Evolutionary conservation across 768 basidiomycete species (phyloP).

Genomic region (Kondoa malvinella): DNA sequence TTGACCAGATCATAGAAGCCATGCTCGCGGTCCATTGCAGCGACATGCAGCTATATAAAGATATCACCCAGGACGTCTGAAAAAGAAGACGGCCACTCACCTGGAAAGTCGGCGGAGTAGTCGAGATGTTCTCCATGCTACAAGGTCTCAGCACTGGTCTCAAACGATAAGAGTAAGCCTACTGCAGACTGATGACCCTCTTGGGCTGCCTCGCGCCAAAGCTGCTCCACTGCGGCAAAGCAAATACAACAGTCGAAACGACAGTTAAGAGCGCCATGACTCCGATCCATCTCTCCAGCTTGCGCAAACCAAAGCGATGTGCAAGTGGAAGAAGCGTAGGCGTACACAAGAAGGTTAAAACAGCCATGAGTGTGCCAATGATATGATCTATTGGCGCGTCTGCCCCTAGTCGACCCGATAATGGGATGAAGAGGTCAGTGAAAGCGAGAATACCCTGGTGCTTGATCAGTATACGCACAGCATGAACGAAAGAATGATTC

Average conservation of each 20-base stretch:
- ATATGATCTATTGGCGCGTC: conserved; percentile 77
- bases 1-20: conserved; percentile 49
- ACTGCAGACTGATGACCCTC: conserved; percentile 59
- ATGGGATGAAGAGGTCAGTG: conserved; percentile 74
- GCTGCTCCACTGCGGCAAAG: conserved; percentile 33
- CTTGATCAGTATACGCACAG: too few relatives aligned
- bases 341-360: conserved; percentile 42
- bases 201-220: conserved; percentile 80
- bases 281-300: conserved; percentile 36
- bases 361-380: conserved; percentile 57
- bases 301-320: conserved; percentile 10
- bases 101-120: conserved; percentile 37
- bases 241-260: conserved; percentile 45
- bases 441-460: conserved; percentile 47
- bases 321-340: conserved; percentile 47
- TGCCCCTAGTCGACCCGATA: conserved; percentile 53
- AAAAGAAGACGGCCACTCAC: neutral
- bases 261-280: conserved; percentile 39
- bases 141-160: neutral
- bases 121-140: conserved; percentile 53
- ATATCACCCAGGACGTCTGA: neutral
- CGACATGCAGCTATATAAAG: conserved; percentile 49
- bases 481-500: too few relatives aligned
- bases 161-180: neutral
- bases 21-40: conserved; percentile 63